Evolutionary conservation across 73 alveolate species (phyloP).

Genomic region (Paramecium tetraurelia): DNA sequence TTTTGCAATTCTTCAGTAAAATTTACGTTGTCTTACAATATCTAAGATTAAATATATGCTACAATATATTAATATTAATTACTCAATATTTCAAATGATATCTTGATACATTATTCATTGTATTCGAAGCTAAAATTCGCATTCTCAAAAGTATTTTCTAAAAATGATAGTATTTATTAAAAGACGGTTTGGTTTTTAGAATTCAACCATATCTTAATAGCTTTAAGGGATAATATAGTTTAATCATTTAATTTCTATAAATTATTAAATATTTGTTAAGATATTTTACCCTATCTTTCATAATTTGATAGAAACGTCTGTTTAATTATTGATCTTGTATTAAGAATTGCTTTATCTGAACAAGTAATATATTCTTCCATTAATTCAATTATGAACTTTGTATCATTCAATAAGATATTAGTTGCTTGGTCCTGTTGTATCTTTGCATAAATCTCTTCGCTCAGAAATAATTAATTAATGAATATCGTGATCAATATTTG

Average conservation of each 20-base stretch:
- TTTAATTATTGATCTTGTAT: neutral
- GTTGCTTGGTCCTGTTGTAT: neutral
- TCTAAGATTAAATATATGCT: neutral
- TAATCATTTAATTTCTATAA: neutral
- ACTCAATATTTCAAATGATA: neutral
- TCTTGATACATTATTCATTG: neutral
- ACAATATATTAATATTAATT: neutral
- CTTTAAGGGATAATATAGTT: neutral
- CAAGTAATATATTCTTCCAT: neutral
- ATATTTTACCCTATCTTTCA: neutral
- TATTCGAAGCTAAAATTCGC: neutral
- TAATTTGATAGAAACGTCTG: neutral
- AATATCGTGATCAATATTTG: neutral
- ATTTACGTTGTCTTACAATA: neutral
- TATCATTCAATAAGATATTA: neutral
- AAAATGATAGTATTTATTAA: neutral
- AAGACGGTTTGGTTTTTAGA: neutral
- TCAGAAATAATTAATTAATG: neutral
- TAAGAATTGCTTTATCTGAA: neutral
- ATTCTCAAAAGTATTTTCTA: neutral
- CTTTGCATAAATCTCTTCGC: neutral
- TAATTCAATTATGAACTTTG: neutral
- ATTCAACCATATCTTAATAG: neutral
- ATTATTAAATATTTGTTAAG: neutral
- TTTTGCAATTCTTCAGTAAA: neutral